Percentiles rank a stretch among this genome's conserved stretches.
phyloP scores from a whole-genome alignment of 345 rosid species.

The Combretum micranthum region DNA sequence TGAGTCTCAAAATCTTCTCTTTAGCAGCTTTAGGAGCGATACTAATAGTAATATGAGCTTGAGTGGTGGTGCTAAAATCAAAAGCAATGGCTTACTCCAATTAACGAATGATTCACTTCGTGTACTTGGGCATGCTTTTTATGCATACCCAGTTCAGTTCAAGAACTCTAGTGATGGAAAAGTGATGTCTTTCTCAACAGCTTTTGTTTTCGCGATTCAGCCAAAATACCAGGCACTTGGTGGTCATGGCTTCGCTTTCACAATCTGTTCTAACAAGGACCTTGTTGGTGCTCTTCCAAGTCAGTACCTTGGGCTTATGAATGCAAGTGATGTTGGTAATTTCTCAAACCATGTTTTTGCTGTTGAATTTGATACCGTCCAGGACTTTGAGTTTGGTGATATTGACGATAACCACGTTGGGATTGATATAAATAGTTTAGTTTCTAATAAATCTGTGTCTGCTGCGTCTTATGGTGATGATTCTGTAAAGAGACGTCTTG shows the following conservation, averaged over 20 bases:
- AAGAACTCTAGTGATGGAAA: constrained; percentile 31
- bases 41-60: constrained; percentile 25
- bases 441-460: constrained; percentile 45
- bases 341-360: constrained; percentile 57
- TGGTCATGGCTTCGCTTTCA: constrained; percentile 80
- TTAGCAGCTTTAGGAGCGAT: no score
- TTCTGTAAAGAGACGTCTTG: constrained; percentile 27
- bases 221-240: constrained; percentile 62
- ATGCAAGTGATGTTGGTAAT: constrained; percentile 38
- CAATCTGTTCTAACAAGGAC: constrained; percentile 46
- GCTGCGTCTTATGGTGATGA: constrained; percentile 45
- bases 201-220: constrained; percentile 68
- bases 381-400: constrained; percentile 57
- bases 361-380: constrained; percentile 81
- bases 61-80: constrained; percentile 44
- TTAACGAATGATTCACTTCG: constrained; percentile 50
- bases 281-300: constrained; percentile 48
- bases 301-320: constrained; percentile 65
- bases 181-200: constrained; percentile 64
- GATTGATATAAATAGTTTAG: constrained; percentile 55
- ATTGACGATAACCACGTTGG: constrained; percentile 83
- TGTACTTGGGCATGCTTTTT: constrained; percentile 72
- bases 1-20: no score
- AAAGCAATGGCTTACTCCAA: constrained; percentile 40
- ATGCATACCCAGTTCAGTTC: constrained; percentile 53